Evolutionary conservation across 2,329 filamentous ascomycete species (phyloP), one percentile per base, ranked within the genome.

Genomic region (Fusarium verrucosum): DNA sequence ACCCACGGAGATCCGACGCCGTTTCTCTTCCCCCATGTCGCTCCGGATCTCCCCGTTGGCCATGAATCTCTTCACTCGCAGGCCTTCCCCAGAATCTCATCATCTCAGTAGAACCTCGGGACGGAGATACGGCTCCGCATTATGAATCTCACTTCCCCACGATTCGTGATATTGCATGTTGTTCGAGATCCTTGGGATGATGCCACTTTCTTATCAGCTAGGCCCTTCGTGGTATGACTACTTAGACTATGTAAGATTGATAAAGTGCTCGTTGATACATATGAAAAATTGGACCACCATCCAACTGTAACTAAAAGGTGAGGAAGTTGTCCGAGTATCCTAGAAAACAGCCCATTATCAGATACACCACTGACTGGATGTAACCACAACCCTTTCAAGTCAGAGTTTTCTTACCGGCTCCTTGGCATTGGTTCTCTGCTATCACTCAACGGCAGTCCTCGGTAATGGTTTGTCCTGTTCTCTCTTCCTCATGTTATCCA

Each of bases 71-170:
- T n/a, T n/a, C n/a, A n/a, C n/a, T n/a, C n/a, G n/a, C n/a, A n/a
- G n/a, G n/a, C 13, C 16, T 50, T 35, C 36, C n/a, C 33, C 32
- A 37, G 45, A 45, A 60, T 46, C 35, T 38, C 17, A 37, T 3
- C 20, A 41, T 22, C 28, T 42, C 20, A 35, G 22, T 20, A 30
- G 36, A 33, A 37, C 33, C 38, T 52, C 19, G 28, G 28, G 17
- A 17, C 52, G 44, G 44, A 35, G 40, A 58, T 59, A 49, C 52
- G 46, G 58, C 47, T 64, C 58, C 62, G 44, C 41, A 22, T 11
- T 40, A 13, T 32, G 10, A 23, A 52, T 58, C 40, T 51, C 25
- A 36, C 33, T 58, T 45, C 62, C 44, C 38, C 51, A 25, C 17
- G 44, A 44, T 44, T 26, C 22, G 28, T 30, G 19, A 20, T 4